Conservation (phyloP, 352 stramenopile species). For the Pythium chondricola region DNA sequence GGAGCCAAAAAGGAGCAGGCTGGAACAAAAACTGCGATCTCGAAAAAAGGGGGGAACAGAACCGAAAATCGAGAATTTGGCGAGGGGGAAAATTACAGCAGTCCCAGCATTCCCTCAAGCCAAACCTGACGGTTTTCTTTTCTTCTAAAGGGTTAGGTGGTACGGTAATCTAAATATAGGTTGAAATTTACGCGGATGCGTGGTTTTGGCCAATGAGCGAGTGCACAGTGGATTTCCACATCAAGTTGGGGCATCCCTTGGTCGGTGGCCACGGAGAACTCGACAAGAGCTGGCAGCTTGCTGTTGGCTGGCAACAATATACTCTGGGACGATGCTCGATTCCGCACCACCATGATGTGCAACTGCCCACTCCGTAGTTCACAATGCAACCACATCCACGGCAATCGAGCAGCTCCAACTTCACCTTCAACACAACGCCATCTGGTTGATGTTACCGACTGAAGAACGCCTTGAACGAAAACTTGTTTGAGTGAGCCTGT, state of each 20-base stretch:
- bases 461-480: not conserved
- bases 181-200: conserved; percentile 1
- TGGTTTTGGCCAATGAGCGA: conserved; percentile 15
- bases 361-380: no score
- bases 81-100: not conserved
- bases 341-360: no score
- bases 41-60: conserved; percentile 15
- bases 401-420: no score
- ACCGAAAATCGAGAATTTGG: conserved; percentile 17
- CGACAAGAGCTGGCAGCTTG: no score
- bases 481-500: no score
- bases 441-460: conserved; percentile 1
- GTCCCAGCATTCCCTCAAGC: not conserved
- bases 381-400: no score
- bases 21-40: not conserved
- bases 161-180: conserved; percentile 7
- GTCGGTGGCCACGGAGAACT: no score
- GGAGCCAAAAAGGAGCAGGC: conserved; percentile 14
- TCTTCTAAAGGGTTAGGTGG: conserved; percentile 19
- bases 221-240: not conserved
- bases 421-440: not conserved
- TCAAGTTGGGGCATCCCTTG: no score
- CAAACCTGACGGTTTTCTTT: conserved; percentile 22
- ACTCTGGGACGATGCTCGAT: no score
- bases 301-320: no score